phyloP scores from a whole-genome alignment of 805 yeast genomes.

The Candida endomychidarum region DNA sequence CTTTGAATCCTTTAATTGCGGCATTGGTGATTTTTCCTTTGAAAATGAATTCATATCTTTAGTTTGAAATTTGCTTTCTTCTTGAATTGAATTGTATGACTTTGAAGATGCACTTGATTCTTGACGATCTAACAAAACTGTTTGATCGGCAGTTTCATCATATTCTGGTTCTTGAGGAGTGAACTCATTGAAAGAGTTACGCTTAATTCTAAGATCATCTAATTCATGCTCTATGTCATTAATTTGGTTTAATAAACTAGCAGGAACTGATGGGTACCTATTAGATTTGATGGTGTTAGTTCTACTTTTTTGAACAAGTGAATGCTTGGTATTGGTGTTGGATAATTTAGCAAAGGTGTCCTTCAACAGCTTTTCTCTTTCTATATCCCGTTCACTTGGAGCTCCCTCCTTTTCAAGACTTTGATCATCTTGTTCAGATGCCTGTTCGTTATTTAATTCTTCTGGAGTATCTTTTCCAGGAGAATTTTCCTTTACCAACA shows the following conservation, averaged over 20 bases:
- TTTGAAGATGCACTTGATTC: constrained; percentile 15
- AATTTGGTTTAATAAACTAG: constrained; percentile 12
- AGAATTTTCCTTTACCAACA: too few relatives aligned
- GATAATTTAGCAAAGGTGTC: constrained; percentile 8
- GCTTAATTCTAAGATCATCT: constrained; percentile 3
- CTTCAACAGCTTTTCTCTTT: background rate
- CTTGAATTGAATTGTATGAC: constrained; percentile 33
- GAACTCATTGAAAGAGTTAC: constrained; percentile 7
- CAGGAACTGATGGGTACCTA: constrained; percentile 39
- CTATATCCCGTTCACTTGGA: too few relatives aligned
- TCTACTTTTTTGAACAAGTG: constrained; percentile 26
- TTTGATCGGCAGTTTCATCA: constrained; percentile 2
- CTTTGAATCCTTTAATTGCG: background rate
- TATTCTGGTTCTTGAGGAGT: background rate
- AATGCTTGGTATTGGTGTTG: constrained; percentile 1
- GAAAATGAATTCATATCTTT: background rate
- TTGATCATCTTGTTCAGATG: too few relatives aligned
- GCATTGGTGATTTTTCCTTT: background rate
- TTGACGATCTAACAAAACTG: constrained; percentile 6
- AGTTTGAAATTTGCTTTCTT: constrained; percentile 20
- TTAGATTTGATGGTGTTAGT: constrained; percentile 32
- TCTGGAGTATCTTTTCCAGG: too few relatives aligned
- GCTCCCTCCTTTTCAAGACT: too few relatives aligned
- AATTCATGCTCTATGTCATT: constrained; percentile 9
- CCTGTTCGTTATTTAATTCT: too few relatives aligned